A percentile compares a stretch with the other conserved stretches of the same genome.
Conservation (phyloP, 2,329 filamentous ascomycete species). For the Karstenula rhodostoma region DNA sequence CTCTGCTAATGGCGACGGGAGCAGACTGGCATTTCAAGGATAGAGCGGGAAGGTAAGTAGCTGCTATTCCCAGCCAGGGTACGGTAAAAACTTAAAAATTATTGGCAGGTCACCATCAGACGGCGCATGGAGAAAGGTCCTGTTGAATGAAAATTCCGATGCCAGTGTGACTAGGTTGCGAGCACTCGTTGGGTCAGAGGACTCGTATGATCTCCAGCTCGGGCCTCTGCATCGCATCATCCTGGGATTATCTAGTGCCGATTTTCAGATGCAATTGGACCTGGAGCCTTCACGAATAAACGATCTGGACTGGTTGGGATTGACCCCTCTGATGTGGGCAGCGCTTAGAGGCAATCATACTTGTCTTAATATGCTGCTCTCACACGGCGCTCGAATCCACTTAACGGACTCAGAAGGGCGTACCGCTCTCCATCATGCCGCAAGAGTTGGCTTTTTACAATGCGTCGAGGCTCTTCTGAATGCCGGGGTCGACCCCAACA, state of each 20-base stretch:
- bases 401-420: not conserved
- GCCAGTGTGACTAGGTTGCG: not conserved
- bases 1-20: not conserved
- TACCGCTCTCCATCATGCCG: constrained; percentile 8
- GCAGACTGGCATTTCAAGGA: constrained; percentile 11
- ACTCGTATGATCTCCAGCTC: constrained; percentile 7
- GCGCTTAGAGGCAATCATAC: not conserved
- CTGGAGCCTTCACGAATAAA: constrained; percentile 1
- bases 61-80: too few species aligned
- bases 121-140: not conserved
- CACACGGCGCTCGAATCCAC: constrained; percentile 2
- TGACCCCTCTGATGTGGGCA: constrained; percentile 14
- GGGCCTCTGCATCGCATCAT: constrained; percentile 5
- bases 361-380: not conserved
- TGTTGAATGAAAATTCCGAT: not conserved
- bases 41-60: constrained; percentile 8
- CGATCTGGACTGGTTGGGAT: constrained; percentile 8
- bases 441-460: not conserved
- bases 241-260: constrained; percentile 1
- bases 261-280: constrained; percentile 3
- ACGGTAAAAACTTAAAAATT: not conserved
- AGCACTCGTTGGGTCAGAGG: constrained; percentile 4
- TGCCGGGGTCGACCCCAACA: not conserved
- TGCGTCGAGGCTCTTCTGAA: constrained; percentile 5
- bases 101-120: not conserved